Evolutionary conservation across 352 stramenopile genomes (phyloP).

Genomic region (Plasmopara halstedii): DNA sequence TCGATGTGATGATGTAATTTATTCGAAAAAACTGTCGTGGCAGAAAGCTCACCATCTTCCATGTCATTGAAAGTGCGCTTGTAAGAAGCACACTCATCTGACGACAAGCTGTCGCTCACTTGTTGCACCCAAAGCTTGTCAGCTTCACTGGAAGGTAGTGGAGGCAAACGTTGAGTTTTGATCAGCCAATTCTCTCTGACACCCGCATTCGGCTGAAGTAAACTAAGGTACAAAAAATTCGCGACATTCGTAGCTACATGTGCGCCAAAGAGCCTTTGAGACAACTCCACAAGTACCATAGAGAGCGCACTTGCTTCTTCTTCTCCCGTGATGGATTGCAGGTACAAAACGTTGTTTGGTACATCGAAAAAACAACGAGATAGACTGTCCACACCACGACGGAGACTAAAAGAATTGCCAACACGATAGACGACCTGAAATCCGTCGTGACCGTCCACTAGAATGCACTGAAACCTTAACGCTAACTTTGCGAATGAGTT

Average conservation of each 20-base stretch:
- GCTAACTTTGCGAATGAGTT: slow-evolving; percentile 20
- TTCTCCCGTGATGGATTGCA: slow-evolving; percentile 19
- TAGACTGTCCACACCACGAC: slow-evolving; percentile 11
- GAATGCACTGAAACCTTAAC: slow-evolving; percentile 23
- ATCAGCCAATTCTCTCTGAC: slow-evolving; percentile 49
- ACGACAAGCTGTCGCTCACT: not conserved
- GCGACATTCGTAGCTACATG: slow-evolving; percentile 41
- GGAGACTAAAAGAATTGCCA: slow-evolving; percentile 27
- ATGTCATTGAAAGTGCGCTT: slow-evolving; percentile 21
- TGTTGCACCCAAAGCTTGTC: slow-evolving; percentile 26
- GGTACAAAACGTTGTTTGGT: slow-evolving; percentile 24
- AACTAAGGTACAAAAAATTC: slow-evolving; percentile 69
- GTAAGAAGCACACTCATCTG: not conserved
- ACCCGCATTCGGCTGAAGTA: slow-evolving; percentile 32
- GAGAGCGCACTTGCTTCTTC: slow-evolving; percentile 36
- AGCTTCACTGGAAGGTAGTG: slow-evolving; percentile 26
- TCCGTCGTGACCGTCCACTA: slow-evolving; percentile 33
- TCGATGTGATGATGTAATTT: slow-evolving; percentile 17
- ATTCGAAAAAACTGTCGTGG: slow-evolving; percentile 14
- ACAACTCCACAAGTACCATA: slow-evolving; percentile 47
- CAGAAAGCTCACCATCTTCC: slow-evolving; percentile 50
- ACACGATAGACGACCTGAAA: slow-evolving; percentile 55
- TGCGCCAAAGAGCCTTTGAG: slow-evolving; percentile 41
- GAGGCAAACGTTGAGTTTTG: slow-evolving; percentile 48
- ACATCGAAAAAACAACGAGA: slow-evolving; percentile 46